Evolutionary conservation across 805 yeast genomes (phyloP), one percentile per base, ranked within the genome.

Genomic region (Phaffomyces thermotolerans): DNA sequence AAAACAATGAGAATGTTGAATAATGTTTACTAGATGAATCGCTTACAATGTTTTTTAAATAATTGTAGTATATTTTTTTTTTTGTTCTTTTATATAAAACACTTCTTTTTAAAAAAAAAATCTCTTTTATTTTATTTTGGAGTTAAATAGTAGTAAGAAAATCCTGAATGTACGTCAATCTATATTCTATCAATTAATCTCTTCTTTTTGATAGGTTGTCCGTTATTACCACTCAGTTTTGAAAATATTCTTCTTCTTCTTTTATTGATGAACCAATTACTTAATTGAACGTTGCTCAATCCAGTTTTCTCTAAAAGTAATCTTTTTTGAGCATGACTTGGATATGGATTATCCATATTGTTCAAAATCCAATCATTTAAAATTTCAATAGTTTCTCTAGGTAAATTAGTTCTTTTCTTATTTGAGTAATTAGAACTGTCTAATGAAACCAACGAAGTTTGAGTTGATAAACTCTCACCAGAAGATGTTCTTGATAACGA

Each of bases 221-320:
- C 62, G 39, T 58, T 58, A 42, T 55, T 58, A 7, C 62, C 62
- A 41, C 58, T 52, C 23, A 58, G 40, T 38, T 56, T 58, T 20
- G 57, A 51, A 39, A 58, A 58, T 15, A 86, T 74, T 57, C 84
- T 79, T 52, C 95, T 69, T 55, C 95, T 71, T 53, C 95, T 75
- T 17, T 91, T 95, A 59, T 86, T 86, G 57, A 86, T 87, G 56
- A 86, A 86, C 95, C 95, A 86, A 58, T 86, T 87, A 51, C 84
- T 75, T 48, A 86, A 71, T 62, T 86, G 95, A 48, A 84, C 87
- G 62, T 82, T 79, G 49, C 86, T 83, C 57, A 86, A 70, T 0
- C 93, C 91, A 0, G 95, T 86, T 57, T 74, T 71, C 52, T 72
- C 68, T 71, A 84, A 75, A 43, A 86, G 68, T 54, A 76, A 78